Conservation (phyloP, 169 alveolate species). For the Plasmodium inui region DNA sequence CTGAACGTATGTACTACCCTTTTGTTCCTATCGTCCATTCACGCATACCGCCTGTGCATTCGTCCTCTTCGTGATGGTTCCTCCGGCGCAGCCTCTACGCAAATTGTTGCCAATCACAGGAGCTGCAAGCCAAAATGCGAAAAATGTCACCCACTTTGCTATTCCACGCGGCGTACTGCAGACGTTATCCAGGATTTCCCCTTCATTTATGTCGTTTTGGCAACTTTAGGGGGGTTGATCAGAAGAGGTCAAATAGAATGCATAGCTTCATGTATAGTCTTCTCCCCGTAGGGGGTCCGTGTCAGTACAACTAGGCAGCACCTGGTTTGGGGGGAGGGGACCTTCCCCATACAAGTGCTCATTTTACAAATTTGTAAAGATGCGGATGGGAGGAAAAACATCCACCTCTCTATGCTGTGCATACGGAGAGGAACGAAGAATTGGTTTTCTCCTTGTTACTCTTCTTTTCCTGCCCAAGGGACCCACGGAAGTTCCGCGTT, state of each 20-base stretch:
- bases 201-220: not conserved
- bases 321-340: not conserved
- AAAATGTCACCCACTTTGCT: not conserved
- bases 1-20: not conserved
- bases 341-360: not conserved
- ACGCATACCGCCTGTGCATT: not conserved
- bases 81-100: not conserved
- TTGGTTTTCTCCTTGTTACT: not conserved
- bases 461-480: not conserved
- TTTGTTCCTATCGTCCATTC: not conserved
- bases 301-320: not conserved
- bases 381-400: not conserved
- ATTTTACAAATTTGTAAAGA: not conserved
- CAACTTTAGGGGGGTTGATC: not conserved
- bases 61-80: not conserved
- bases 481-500: not conserved
- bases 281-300: not conserved
- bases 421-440: not conserved
- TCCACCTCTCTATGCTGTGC: not conserved
- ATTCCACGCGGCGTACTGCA: not conserved
- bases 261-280: not conserved
- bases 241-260: not conserved
- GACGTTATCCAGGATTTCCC: not conserved
- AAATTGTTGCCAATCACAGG: not conserved
- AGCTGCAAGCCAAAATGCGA: not conserved